Evolutionary conservation across 1,284 basidiomycete species (phyloP).

Genomic region (Fomitiporia mediterranea): DNA sequence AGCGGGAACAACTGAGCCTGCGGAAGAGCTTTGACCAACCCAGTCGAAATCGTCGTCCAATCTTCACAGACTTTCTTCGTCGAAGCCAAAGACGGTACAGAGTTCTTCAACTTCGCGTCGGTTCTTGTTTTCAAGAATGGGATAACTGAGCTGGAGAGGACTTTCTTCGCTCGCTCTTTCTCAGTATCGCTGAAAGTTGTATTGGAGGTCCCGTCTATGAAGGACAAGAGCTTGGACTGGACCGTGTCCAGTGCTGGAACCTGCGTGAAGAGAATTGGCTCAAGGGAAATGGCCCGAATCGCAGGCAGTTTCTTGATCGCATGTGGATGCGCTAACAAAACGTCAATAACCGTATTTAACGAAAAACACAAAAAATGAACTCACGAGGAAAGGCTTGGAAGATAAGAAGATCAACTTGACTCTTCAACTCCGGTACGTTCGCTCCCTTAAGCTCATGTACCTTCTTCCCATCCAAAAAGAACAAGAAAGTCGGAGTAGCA

Average conservation of each 20-base stretch:
- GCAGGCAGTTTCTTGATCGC: constrained; percentile 55
- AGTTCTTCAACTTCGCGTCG: constrained; percentile 25
- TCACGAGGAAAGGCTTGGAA: constrained; percentile 74
- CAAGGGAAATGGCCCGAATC: constrained; percentile 59
- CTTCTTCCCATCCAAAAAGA: constrained; percentile 76
- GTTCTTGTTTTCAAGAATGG: constrained; percentile 67
- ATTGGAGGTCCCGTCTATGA: constrained; percentile 43
- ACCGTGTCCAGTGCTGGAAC: constrained; percentile 66
- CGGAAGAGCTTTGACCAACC: constrained; percentile 46
- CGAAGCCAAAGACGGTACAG: constrained; percentile 28
- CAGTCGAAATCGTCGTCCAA: constrained; percentile 47
- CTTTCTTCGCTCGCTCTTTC: constrained; percentile 43
- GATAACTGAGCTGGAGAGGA: constrained; percentile 45
- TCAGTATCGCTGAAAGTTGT: constrained; percentile 31
- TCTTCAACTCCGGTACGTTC: constrained; percentile 57
- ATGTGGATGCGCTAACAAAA: constrained; percentile 67
- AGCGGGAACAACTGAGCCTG: constrained; percentile 71
- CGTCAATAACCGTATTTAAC: not conserved
- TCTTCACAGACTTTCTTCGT: constrained; percentile 28
- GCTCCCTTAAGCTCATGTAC: constrained; percentile 72
- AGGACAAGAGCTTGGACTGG: constrained; percentile 56
- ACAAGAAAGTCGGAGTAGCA: constrained; percentile 85
- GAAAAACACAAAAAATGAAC: constrained; percentile 28
- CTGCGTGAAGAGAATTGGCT: constrained; percentile 73
- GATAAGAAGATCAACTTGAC: constrained; percentile 67